phyloP scores from a whole-genome alignment of 2,329 filamentous ascomycete genomes.

The Pseudogymnoascus sp. region DNA sequence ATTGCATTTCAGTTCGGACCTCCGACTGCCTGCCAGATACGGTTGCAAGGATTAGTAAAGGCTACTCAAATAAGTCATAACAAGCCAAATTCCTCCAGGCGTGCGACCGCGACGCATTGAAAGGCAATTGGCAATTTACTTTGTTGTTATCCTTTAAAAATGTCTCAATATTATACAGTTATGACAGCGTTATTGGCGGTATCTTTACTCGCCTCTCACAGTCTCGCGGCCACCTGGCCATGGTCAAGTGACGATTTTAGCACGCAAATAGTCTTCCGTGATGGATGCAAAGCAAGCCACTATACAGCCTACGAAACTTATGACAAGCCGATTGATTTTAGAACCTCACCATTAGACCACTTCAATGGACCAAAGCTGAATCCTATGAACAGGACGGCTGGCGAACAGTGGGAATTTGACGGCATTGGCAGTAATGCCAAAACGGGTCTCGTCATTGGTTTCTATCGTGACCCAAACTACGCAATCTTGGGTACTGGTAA shows the following conservation, averaged over 20 bases:
- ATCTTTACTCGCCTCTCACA: not conserved
- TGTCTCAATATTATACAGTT: not conserved
- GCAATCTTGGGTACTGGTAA: slow-evolving; percentile 25
- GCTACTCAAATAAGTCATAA: not conserved
- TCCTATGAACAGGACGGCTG: slow-evolving; percentile 23
- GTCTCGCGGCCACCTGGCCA: not conserved
- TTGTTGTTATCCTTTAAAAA: not conserved
- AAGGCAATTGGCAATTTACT: not conserved
- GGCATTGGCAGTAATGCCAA: slow-evolving; percentile 22
- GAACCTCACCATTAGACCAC: slow-evolving; percentile 4
- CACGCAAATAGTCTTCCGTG: not conserved
- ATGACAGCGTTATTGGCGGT: not conserved
- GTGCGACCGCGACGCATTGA: not conserved
- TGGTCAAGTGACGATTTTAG: not conserved
- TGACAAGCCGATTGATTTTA: slow-evolving; percentile 12
- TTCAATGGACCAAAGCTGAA: slow-evolving; percentile 19
- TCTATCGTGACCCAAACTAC: slow-evolving; percentile 28
- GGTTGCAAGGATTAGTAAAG: not conserved
- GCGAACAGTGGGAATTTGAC: slow-evolving; percentile 29
- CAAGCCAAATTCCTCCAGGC: not conserved
- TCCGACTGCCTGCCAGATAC: not conserved
- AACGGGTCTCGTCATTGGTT: slow-evolving; percentile 23
- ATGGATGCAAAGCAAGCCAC: not conserved
- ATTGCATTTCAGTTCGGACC: not conserved
- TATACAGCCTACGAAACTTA: not conserved